These are phyloP conservation scores for Prunus salicina DNA, from an alignment of 306 rosid species.

Conservation along the genomic window DNA sequence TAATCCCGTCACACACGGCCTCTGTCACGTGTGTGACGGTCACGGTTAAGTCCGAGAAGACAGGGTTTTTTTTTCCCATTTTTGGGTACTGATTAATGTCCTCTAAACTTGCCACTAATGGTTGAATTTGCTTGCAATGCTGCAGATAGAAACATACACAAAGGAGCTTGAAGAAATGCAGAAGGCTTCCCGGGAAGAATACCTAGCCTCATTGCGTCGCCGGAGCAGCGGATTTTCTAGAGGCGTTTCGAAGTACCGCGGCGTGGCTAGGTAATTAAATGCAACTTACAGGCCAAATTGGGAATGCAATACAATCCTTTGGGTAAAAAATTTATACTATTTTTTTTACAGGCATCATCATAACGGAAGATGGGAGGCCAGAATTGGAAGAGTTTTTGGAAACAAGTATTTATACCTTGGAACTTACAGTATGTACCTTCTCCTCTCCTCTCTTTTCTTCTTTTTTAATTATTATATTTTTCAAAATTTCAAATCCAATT, in stretches of 20 bases:
- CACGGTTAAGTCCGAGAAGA: not conserved
- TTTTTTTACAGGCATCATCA: conserved; percentile 67
- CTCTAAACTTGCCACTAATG: not conserved
- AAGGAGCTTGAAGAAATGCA: conserved; percentile 77
- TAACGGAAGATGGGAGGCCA: conserved; percentile 98
- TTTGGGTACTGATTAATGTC: not conserved
- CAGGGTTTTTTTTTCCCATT: too few relatives aligned
- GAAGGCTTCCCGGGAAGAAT: conserved; percentile 63
- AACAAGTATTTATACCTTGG: conserved; percentile 93
- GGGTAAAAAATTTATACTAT: too few relatives aligned
- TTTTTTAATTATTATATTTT: not conserved
- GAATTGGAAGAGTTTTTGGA: conserved; percentile 88
- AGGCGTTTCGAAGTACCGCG: conserved; percentile 91
- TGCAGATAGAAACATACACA: conserved; percentile 58
- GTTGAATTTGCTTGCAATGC: not conserved
- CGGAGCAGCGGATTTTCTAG: conserved; percentile 89
- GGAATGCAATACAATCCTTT: too few relatives aligned
- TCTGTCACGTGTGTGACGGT: rapidly evolving
- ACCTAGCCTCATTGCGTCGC: conserved; percentile 73
- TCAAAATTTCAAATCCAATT: not conserved
- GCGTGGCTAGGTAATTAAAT: conserved; percentile 72
- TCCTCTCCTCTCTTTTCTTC: not conserved
- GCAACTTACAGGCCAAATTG: not conserved
- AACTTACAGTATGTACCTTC: conserved; percentile 62
- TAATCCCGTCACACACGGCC: not conserved